Evolutionary conservation across 495 filamentous ascomycete species (phyloP), one percentile per base, ranked within the genome.

Genomic region (Beverwykella pulmonaria): DNA sequence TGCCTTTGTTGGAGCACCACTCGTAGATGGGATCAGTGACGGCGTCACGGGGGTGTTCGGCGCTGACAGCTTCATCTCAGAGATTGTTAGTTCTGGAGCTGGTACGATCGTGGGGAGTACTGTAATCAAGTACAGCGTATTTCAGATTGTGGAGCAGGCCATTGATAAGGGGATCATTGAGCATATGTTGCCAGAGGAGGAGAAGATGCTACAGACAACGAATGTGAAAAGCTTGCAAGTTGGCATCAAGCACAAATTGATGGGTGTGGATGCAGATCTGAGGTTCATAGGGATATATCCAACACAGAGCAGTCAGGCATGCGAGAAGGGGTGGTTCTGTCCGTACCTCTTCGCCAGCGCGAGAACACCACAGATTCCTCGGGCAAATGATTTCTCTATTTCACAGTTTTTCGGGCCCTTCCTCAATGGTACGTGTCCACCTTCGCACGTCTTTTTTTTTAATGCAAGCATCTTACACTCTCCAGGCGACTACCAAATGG

Each of bases 141-240:
- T 77, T 59, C 77, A 79, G 50, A 76, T 79, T 50, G 68, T 79
- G 8, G 77, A 79, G 61, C 77, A 79, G 53, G 77, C 77, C 6
- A 75, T 79, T 59, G 77, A 79, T 53, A 79, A 79, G 67, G 77
- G 75, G n/a, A 55, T 79, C 26, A 48, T 79, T 12, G 77, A 79
- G 57, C 71, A 79, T 22, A 75, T 79, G 44, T 67, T 79, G 30
- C 77, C 77, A 12, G 77, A 79, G 52, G 77, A 79, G 60, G 77
- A 79, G 69, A 79, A 79, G 61, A 79, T 78, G 70, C 53, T 79
- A 19, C 63, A 67, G 26, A 79, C 77, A 27, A 77, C 71, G 1
- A 71, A 60, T 56, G 78, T 76, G 53, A 76, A 77, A 59, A 79
- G 76, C 49, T 55, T 79, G 56, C 77, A 77, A 44, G 78, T 78